These are phyloP conservation scores for Sutorius eximius DNA, from an alignment of 1,284 basidiomycete species.

Conservation along the genomic window DNA sequence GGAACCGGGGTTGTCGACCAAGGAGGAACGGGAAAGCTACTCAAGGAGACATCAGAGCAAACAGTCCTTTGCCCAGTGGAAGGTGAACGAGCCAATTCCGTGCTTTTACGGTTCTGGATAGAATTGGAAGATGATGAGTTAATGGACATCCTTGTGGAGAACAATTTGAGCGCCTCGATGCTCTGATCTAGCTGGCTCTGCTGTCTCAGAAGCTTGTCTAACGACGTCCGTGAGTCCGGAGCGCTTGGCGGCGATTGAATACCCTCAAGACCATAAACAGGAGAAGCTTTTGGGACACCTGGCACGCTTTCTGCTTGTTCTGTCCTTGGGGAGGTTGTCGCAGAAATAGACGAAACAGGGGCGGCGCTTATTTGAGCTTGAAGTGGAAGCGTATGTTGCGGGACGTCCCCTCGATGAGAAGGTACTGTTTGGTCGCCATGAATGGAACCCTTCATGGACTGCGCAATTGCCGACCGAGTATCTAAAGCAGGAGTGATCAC, in stretches of 20 bases:
- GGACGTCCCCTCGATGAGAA: constrained; percentile 1
- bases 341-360: neutral
- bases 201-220: constrained; percentile 57
- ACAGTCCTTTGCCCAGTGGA: constrained; percentile 33
- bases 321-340: neutral
- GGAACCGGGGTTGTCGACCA: constrained; percentile 24
- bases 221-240: constrained; percentile 33
- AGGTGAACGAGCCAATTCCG: constrained; percentile 21
- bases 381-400: neutral
- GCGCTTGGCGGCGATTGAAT: constrained; percentile 22
- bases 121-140: constrained; percentile 7
- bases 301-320: neutral
- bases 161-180: constrained; percentile 55
- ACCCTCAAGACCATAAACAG: constrained; percentile 50
- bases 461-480: constrained; percentile 5
- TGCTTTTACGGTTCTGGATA: constrained; percentile 5
- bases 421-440: constrained; percentile 2
- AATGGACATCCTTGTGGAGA: constrained; percentile 37
- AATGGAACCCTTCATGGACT: constrained; percentile 10
- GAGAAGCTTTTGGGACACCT: constrained; percentile 37
- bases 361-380: constrained; percentile 3
- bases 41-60: constrained; percentile 61
- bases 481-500: constrained; percentile 7
- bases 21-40: constrained; percentile 68
- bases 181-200: constrained; percentile 65